Evolutionary conservation across 768 basidiomycete species (phyloP).

Genomic region (Psilocybe cubensis): DNA sequence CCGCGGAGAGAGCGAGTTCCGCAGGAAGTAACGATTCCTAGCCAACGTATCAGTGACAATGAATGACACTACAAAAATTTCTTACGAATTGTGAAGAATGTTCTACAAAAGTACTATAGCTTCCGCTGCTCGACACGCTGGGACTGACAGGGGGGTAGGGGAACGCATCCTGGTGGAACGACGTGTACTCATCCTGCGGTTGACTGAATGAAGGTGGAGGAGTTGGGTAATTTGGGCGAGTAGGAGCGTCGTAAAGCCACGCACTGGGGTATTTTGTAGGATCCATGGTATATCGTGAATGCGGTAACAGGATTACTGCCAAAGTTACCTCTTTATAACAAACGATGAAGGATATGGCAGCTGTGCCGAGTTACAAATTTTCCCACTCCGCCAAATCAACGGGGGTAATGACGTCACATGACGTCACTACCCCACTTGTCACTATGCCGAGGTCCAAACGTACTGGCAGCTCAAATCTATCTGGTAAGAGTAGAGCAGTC

Average conservation of each 20-base stretch:
- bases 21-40: background rate
- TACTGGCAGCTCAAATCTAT: no score
- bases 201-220: slow-evolving; percentile 7
- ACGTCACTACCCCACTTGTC: background rate
- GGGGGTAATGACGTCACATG: background rate
- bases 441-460: background rate
- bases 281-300: slow-evolving; percentile 8
- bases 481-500: no score
- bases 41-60: background rate
- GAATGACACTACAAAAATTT: no score
- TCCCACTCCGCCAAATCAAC: slow-evolving; percentile 6
- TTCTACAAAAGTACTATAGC: background rate
- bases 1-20: background rate
- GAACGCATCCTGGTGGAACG: background rate
- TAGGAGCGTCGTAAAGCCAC: background rate
- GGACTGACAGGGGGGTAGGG: background rate
- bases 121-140: background rate
- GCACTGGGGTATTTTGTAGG: background rate
- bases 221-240: slow-evolving; percentile 1
- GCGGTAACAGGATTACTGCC: no score
- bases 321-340: background rate
- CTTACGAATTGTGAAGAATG: background rate
- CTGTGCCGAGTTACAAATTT: background rate
- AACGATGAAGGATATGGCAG: slow-evolving; percentile 2
- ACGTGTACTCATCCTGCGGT: background rate